Percentiles rank a stretch among this genome's conserved stretches.
Evolutionary conservation across 2,329 filamentous ascomycete species (phyloP).

Genomic region (Diaporthe vexans): DNA sequence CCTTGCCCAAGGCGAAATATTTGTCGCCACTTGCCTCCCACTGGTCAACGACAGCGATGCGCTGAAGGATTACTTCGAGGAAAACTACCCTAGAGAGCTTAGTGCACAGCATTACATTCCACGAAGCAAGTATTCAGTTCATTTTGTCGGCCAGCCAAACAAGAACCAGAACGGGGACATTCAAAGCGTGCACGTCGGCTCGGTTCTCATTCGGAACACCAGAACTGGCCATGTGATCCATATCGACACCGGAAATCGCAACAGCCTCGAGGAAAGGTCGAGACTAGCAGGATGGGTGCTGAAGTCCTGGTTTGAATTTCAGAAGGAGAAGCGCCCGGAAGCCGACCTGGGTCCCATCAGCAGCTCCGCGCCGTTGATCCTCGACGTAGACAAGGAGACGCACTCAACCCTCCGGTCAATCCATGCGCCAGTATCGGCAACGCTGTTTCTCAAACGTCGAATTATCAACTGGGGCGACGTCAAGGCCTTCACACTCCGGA

Average conservation of each 20-base stretch:
- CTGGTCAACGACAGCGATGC: not conserved
- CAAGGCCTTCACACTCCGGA: not conserved
- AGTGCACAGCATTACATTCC: not conserved
- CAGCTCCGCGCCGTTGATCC: not conserved
- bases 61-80: not conserved
- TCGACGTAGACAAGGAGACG: not conserved
- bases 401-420: not conserved
- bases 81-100: not conserved
- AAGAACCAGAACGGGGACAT: not conserved
- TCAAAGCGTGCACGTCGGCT: not conserved
- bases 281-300: not conserved
- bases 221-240: not conserved
- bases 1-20: not conserved
- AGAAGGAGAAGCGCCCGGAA: not conserved
- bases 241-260: not conserved
- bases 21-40: not conserved
- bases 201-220: slow-evolving; percentile 17
- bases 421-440: not conserved
- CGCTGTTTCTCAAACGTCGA: not conserved
- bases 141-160: not conserved
- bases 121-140: slow-evolving; percentile 11
- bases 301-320: not conserved
- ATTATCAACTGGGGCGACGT: slow-evolving; percentile 3
- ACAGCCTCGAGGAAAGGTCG: not conserved
- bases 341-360: not conserved